Base-by-base conservation (phyloP, 345 rosid genomes). In the Bruguiera sexangula region DNA sequence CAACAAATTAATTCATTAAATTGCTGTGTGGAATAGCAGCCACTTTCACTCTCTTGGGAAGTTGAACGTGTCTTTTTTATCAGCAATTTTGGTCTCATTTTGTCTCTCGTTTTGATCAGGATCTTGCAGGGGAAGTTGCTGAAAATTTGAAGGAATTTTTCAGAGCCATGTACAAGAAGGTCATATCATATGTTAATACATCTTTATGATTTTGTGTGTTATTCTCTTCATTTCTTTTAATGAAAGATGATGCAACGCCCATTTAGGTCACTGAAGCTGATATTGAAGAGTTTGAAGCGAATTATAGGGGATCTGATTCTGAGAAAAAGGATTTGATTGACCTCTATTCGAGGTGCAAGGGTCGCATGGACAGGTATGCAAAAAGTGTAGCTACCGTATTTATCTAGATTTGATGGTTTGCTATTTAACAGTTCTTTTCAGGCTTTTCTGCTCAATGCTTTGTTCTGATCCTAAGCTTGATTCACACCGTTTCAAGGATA, bases 391-490 rank as follows among this genome's bases (percentile, higher is more conserved):
- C 27, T 22, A 3, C 27, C 2, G 5, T 55, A 13, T 55, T 55
- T n/a, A 21, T 55, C 59, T 55, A 22, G 59, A 55, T 20, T 21
- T 55, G 27, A 11, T 54, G 29, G 29, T n/a, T 55, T n/a, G 59
- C 22, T 55, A 8, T 26, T 8, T 8, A 55, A 26, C 15, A 2
- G 27, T 55, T 55, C 27, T 55, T 55, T 9, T 55, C 59, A 55
- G 59, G 59, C 90, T 92, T 22, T 95, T 95, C 83, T 92, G 95
- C 73, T 95, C 97, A 39, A 92, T 95, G 98, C 91, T 89, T 54
- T 92, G 97, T 81, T 95, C 97, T 3, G 86, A 92, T 71, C 83
- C 89, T 30, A 92, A 87, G 81, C 91, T 92, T 65, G 98, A 96
- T 76, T 96, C 97, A 32, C 97, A 89, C 79, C 93, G 96, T 56